phyloP scores from a whole-genome alignment of 1,284 basidiomycete genomes.

The Filobasidium uniguttulatum region DNA sequence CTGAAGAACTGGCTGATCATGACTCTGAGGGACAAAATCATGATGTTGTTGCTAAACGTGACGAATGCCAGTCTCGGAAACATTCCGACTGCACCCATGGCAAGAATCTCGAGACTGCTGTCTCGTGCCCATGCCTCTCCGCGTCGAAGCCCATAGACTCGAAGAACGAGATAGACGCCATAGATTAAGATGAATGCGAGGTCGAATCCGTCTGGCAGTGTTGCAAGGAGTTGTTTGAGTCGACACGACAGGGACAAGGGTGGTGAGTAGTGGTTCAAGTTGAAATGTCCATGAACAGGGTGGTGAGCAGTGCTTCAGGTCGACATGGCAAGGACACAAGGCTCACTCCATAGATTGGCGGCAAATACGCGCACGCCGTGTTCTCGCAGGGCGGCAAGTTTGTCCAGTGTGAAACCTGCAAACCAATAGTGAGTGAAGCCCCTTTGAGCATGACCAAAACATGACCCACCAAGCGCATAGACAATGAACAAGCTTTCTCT shows the following conservation, averaged over 20 bases:
- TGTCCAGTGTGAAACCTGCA: conserved; percentile 69
- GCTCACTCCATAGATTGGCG: conserved; percentile 19
- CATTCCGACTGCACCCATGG: conserved; percentile 54
- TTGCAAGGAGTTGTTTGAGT: neutral
- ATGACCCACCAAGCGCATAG: conserved; percentile 51
- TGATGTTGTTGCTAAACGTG: conserved; percentile 67
- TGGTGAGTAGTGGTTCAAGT: too few relatives aligned
- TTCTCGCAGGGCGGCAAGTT: conserved; percentile 84
- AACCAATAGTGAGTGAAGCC: conserved; percentile 8
- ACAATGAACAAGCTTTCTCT: conserved; percentile 63
- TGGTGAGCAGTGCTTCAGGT: neutral
- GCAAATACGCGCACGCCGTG: conserved; percentile 55
- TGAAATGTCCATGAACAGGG: too few relatives aligned
- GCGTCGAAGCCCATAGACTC: conserved; percentile 56
- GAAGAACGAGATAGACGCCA: conserved; percentile 55
- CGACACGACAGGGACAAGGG: neutral
- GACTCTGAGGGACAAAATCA: conserved; percentile 35
- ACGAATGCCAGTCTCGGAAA: conserved; percentile 82
- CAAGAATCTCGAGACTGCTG: conserved; percentile 55
- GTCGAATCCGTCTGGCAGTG: conserved; percentile 57
- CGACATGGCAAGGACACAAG: neutral
- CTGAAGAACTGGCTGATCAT: conserved; percentile 38
- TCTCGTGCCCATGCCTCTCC: conserved; percentile 45
- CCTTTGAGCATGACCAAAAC: neutral
- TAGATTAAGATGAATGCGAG: conserved; percentile 60